phyloP scores from a whole-genome alignment of 169 alveolate species.

The Plasmodium chabaudi region DNA sequence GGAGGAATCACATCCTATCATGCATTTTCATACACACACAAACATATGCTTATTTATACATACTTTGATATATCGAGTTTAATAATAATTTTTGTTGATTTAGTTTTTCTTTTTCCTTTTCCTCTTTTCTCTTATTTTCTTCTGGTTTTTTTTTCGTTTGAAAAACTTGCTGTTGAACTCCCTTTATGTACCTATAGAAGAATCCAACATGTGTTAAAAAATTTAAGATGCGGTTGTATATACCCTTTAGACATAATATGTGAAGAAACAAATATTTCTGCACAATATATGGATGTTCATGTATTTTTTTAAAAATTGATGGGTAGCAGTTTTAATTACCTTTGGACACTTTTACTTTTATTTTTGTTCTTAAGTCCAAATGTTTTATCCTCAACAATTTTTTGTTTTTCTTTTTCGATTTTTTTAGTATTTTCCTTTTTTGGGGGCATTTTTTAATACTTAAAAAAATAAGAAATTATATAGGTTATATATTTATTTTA shows the following conservation, averaged over 20 bases:
- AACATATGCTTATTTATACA: slow-evolving; percentile 84
- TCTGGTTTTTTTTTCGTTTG: slow-evolving; percentile 85
- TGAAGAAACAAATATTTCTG: background rate
- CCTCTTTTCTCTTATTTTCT: slow-evolving; percentile 87
- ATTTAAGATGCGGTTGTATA: background rate
- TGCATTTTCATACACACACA: background rate
- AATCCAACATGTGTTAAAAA: background rate
- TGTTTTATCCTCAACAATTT: slow-evolving; percentile 98
- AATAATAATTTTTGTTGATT: slow-evolving; percentile 94
- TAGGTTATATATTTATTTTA: too few species aligned
- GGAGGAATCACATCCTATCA: too few species aligned
- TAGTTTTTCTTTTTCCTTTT: slow-evolving; percentile 94
- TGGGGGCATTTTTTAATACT: slow-evolving; percentile 82
- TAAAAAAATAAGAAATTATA: background rate
- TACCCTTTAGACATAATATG: background rate
- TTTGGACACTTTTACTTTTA: slow-evolving; percentile 96
- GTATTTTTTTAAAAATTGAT: background rate
- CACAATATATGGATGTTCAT: background rate
- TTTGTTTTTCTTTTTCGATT: slow-evolving; percentile 96
- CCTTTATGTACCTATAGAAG: slow-evolving; percentile 82
- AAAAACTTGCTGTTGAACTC: slow-evolving; percentile 87
- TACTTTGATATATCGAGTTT: slow-evolving; percentile 92
- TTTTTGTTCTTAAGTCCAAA: slow-evolving; percentile 99
- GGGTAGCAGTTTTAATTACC: slow-evolving; percentile 83
- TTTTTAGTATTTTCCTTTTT: slow-evolving; percentile 92